Conservation (phyloP, 2,329 filamentous ascomycete species). For the Penicillium sp. region DNA sequence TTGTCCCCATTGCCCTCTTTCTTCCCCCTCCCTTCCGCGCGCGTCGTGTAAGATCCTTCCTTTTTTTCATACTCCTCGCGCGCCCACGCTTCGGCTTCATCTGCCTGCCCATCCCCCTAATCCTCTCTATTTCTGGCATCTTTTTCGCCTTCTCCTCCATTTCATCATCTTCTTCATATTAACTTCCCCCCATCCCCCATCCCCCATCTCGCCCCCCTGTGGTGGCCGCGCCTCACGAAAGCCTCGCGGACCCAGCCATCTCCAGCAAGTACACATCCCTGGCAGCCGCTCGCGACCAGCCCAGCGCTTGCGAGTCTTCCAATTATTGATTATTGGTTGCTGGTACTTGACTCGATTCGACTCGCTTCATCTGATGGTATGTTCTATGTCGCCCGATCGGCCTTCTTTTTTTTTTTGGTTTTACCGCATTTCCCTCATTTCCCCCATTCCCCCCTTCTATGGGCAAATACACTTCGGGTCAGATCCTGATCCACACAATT, state of each 20-base stretch:
- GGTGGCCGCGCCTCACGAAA: constrained; percentile 8
- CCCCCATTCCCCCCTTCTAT: constrained; percentile 9
- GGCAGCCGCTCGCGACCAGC: constrained; percentile 32
- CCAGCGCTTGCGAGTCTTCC: constrained; percentile 10
- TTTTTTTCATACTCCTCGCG: constrained; percentile 9
- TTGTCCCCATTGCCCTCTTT: constrained; percentile 5
- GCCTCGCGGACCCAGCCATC: constrained; percentile 21
- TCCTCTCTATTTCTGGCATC: no score
- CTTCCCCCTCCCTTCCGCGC: constrained; percentile 12
- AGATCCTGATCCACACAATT: constrained; percentile 32
- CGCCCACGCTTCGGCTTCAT: constrained; percentile 8
- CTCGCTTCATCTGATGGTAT: constrained; percentile 21
- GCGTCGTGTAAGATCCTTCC: constrained; percentile 19
- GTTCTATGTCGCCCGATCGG: constrained; percentile 13
- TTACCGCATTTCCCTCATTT: neutral
- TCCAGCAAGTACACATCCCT: constrained; percentile 35
- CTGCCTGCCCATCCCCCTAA: constrained; percentile 6
- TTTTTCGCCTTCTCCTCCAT: constrained; percentile 3
- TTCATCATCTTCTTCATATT: constrained; percentile 4
- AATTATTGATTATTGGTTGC: constrained; percentile 9
- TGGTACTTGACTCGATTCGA: neutral
- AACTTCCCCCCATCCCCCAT: constrained; percentile 2
- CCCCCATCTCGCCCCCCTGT: constrained; percentile 16
- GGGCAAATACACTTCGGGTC: constrained; percentile 27
- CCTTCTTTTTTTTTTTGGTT: constrained; percentile 5